Conservation (phyloP, 139 green algal species). For the Coelastrella sp. region DNA sequence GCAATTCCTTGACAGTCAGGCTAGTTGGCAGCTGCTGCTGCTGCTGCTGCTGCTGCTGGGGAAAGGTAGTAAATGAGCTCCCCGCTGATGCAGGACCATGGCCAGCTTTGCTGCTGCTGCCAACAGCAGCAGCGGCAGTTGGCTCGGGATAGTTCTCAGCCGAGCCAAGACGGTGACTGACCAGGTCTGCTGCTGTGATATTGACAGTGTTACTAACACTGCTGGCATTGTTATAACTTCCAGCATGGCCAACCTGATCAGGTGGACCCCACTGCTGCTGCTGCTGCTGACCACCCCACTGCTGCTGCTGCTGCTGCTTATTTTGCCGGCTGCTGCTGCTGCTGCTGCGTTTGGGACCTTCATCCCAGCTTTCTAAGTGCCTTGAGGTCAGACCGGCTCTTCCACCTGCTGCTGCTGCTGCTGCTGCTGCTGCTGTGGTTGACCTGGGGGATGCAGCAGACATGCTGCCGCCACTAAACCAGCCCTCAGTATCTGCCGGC, state of each 20-base stretch:
- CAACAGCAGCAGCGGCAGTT: background rate
- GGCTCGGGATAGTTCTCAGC: background rate
- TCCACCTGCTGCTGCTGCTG: background rate
- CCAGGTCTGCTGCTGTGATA: background rate
- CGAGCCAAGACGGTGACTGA: no score
- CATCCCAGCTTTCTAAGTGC: background rate
- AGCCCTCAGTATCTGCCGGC: background rate
- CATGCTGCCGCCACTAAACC: background rate
- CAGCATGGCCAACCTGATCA: no score
- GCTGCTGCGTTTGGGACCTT: background rate
- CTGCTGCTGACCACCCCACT: background rate
- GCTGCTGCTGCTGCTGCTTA: background rate
- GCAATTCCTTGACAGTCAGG: background rate
- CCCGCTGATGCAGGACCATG: background rate
- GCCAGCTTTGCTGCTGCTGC: background rate
- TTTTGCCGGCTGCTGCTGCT: background rate
- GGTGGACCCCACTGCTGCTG: background rate
- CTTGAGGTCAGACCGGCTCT: background rate
- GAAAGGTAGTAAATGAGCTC: background rate
- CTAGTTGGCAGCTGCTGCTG: background rate
- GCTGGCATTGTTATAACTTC: no score
- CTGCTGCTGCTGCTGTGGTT: background rate
- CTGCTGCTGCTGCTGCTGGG: background rate
- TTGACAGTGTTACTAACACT: background rate
- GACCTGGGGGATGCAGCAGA: background rate